Percentiles rank a stretch among this genome's conserved stretches.
These are phyloP conservation scores for Kalmusia sp. DNA, from an alignment of 2,329 filamentous ascomycete genomes.

Conservation along the genomic window DNA sequence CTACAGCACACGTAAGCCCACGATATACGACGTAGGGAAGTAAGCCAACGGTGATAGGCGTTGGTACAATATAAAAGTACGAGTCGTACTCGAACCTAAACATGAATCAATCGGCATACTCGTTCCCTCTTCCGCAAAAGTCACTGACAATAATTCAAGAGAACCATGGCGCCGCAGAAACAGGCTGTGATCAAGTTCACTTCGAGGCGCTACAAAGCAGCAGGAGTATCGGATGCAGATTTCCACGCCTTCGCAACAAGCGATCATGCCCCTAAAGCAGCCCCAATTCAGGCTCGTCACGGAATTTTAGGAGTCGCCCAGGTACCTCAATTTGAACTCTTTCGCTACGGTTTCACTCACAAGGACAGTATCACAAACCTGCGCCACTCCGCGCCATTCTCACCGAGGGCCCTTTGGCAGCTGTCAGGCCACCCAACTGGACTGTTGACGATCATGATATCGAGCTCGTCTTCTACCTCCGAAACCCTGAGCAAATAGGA, in stretches of 20 bases:
- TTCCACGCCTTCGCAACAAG: slow-evolving; percentile 3
- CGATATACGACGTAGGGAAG: no score
- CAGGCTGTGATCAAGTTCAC: slow-evolving; percentile 10
- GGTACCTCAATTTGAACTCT: not conserved
- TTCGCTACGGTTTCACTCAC: not conserved
- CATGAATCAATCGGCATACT: not conserved
- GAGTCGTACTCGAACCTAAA: no score
- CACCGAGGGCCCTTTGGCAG: not conserved
- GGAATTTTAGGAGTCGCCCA: slow-evolving; percentile 4
- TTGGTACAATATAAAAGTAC: no score
- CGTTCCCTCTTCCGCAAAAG: not conserved
- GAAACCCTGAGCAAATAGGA: not conserved
- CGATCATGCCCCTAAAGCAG: slow-evolving; percentile 6
- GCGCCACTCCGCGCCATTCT: not conserved
- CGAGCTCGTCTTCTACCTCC: slow-evolving; percentile 5
- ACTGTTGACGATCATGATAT: slow-evolving; percentile 9
- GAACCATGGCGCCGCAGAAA: slow-evolving; percentile 8
- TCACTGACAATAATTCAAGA: not conserved
- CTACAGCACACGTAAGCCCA: no score
- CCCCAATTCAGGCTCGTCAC: slow-evolving; percentile 8
- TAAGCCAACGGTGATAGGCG: no score
- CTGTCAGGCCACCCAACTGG: slow-evolving; percentile 2
- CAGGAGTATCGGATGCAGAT: slow-evolving; percentile 4
- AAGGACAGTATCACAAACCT: slow-evolving; percentile 4
- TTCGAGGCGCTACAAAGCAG: slow-evolving; percentile 2